Evolutionary conservation across 2,329 filamentous ascomycete species (phyloP).

Genomic region (Aschersonia sp.): DNA sequence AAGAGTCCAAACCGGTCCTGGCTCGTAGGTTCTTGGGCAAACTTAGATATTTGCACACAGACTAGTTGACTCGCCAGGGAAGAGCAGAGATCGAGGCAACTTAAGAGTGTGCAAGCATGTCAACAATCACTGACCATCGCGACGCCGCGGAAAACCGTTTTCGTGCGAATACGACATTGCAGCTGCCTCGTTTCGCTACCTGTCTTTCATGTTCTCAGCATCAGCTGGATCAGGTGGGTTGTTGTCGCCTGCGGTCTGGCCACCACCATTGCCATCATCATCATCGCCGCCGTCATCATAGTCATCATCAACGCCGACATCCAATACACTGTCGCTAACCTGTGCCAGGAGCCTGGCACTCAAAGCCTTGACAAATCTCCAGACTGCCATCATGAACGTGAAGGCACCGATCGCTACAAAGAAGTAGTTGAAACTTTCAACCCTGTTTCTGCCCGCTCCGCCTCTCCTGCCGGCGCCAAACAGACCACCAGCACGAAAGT

Average conservation of each 20-base stretch:
- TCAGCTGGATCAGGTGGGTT: neutral
- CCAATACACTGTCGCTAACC: slow-evolving; percentile 67
- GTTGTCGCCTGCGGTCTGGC: slow-evolving; percentile 5
- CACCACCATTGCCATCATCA: slow-evolving; percentile 7
- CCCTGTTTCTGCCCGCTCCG: slow-evolving; percentile 59
- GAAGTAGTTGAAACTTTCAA: slow-evolving; percentile 66
- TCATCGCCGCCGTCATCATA: slow-evolving; percentile 29
- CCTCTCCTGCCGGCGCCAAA: slow-evolving; percentile 36
- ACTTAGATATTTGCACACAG: slow-evolving; percentile 76
- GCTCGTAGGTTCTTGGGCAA: slow-evolving; percentile 24
- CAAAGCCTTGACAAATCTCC: slow-evolving; percentile 65
- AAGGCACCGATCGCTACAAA: slow-evolving; percentile 67
- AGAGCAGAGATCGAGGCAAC: slow-evolving; percentile 65
- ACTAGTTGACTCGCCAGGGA: slow-evolving; percentile 90
- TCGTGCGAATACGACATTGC: neutral
- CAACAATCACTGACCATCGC: neutral
- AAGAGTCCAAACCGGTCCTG: slow-evolving; percentile 36
- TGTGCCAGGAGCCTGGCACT: slow-evolving; percentile 60
- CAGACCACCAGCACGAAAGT: slow-evolving; percentile 48
- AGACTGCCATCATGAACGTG: slow-evolving; percentile 73
- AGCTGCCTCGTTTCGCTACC: neutral
- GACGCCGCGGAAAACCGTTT: neutral
- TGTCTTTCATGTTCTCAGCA: slow-evolving; percentile 1
- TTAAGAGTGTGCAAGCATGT: slow-evolving; percentile 73
- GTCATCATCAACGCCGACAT: slow-evolving; percentile 52